These are phyloP conservation scores for Aschersonia sp. DNA, from an alignment of 2,329 filamentous ascomycete genomes.

Conservation along the genomic window DNA sequence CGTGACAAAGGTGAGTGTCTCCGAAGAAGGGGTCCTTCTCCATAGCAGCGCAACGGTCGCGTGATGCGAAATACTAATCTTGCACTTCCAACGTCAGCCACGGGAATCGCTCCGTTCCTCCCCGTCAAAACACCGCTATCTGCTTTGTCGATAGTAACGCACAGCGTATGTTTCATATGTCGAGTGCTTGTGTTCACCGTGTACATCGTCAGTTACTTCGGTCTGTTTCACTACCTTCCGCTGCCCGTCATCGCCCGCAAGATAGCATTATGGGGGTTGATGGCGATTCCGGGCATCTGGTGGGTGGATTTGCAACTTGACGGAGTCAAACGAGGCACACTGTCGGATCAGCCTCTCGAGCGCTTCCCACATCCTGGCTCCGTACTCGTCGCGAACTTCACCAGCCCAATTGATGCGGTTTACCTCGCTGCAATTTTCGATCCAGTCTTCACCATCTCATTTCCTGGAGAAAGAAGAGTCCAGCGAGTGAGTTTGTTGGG, in stretches of 20 bases:
- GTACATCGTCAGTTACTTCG: slow-evolving; percentile 57
- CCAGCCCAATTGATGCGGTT: slow-evolving; percentile 80
- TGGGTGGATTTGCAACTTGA: slow-evolving; percentile 98
- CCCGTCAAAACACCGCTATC: slow-evolving; percentile 56
- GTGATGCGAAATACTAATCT: too few relatives aligned
- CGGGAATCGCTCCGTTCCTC: slow-evolving; percentile 91
- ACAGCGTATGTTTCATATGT: slow-evolving; percentile 61
- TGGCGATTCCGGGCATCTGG: slow-evolving; percentile 86
- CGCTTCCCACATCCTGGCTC: slow-evolving; percentile 66
- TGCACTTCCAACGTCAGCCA: slow-evolving; percentile 39
- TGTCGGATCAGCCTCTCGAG: slow-evolving; percentile 57
- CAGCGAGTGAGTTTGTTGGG: slow-evolving; percentile 61
- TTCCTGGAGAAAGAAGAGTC: slow-evolving; percentile 59
- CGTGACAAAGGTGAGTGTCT: slow-evolving; percentile 60
- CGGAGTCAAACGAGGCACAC: slow-evolving; percentile 80
- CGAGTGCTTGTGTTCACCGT: slow-evolving; percentile 65
- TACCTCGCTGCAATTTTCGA: slow-evolving; percentile 95
- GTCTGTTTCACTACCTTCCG: slow-evolving; percentile 71
- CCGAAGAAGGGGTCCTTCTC: background rate
- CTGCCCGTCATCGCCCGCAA: slow-evolving; percentile 53
- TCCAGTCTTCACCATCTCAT: slow-evolving; percentile 81
- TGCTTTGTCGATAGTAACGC: slow-evolving; percentile 46
- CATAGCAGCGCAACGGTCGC: background rate
- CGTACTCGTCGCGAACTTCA: slow-evolving; percentile 82
- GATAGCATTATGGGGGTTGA: slow-evolving; percentile 70